Evolutionary conservation across 192 early-diverging fungal genomes (phyloP).

Genomic region (Lobosporangium transversale): DNA sequence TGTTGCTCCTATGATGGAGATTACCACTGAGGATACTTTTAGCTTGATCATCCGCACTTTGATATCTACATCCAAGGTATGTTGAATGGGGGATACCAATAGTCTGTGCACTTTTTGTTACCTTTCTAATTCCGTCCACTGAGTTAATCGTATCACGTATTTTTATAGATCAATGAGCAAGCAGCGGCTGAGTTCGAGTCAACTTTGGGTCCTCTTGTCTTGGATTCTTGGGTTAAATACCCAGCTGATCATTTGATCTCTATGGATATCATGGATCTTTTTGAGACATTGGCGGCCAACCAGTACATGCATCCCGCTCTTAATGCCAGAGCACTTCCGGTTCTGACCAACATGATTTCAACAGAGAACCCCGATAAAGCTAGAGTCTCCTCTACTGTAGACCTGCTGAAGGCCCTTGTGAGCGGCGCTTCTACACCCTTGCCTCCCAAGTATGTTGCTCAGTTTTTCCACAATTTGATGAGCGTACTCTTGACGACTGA

Average conservation of each 20-base stretch:
- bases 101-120: background rate
- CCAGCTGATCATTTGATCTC: conserved; percentile 82
- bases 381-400: conserved; percentile 68
- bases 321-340: conserved; percentile 78
- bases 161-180: conserved; percentile 67
- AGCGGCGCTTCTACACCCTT: conserved; percentile 77
- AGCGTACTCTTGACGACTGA: conserved; percentile 71
- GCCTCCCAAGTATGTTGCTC: conserved; percentile 72
- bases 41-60: conserved; percentile 76
- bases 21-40: conserved; percentile 74
- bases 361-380: conserved; percentile 44
- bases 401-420: conserved; percentile 78
- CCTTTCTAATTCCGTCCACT: too few relatives aligned
- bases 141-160: too few relatives aligned
- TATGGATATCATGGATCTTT: conserved; percentile 80
- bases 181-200: conserved; percentile 80
- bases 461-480: conserved; percentile 87
- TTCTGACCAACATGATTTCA: conserved; percentile 57
- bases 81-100: too few relatives aligned
- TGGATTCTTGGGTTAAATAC: conserved; percentile 84
- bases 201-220: conserved; percentile 72
- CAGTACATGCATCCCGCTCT: conserved; percentile 68
- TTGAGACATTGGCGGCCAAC: conserved; percentile 81
- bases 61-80: conserved; percentile 67
- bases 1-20: conserved; percentile 62